Evolutionary conservation across 768 basidiomycete genomes (phyloP).

Genomic region (Pisolithus marmoratus): DNA sequence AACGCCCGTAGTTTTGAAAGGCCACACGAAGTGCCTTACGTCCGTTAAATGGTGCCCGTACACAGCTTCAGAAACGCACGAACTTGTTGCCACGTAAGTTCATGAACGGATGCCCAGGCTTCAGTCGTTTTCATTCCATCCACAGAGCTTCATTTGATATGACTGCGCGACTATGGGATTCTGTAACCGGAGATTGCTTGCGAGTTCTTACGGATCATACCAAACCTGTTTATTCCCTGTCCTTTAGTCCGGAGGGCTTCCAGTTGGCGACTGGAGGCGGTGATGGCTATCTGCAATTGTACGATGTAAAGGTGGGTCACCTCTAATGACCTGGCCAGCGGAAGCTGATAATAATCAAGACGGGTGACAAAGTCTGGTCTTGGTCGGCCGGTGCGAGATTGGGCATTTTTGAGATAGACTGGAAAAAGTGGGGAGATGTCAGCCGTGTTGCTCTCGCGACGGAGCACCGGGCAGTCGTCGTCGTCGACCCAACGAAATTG

Average conservation of each 20-base stretch:
- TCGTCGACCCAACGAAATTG: constrained; percentile 56
- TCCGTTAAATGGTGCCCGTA: constrained; percentile 66
- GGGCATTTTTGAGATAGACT: constrained; percentile 72
- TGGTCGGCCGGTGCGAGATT: constrained; percentile 61
- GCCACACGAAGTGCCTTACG: constrained; percentile 63
- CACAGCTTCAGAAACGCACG: constrained; percentile 42
- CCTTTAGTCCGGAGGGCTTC: constrained; percentile 70
- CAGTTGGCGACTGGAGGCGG: constrained; percentile 74
- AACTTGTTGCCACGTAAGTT: constrained; percentile 67
- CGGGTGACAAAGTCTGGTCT: constrained; percentile 48
- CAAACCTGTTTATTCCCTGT: constrained; percentile 64
- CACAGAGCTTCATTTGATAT: constrained; percentile 73
- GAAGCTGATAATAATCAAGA: constrained; percentile 28
- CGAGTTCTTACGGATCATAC: constrained; percentile 67
- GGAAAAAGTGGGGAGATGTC: constrained; percentile 50
- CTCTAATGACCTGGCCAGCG: not conserved
- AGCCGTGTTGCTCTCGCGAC: constrained; percentile 67
- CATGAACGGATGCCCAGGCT: not conserved
- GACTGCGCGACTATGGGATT: constrained; percentile 81
- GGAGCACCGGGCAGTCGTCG: constrained; percentile 60
- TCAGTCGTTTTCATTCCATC: constrained; percentile 1
- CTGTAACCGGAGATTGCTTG: constrained; percentile 68
- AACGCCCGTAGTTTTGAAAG: constrained; percentile 40
- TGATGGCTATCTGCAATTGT: constrained; percentile 73
- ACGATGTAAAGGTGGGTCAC: constrained; percentile 55